Evolutionary conservation across 306 rosid genomes (phyloP).

Genomic region (Citrullus amarus): DNA sequence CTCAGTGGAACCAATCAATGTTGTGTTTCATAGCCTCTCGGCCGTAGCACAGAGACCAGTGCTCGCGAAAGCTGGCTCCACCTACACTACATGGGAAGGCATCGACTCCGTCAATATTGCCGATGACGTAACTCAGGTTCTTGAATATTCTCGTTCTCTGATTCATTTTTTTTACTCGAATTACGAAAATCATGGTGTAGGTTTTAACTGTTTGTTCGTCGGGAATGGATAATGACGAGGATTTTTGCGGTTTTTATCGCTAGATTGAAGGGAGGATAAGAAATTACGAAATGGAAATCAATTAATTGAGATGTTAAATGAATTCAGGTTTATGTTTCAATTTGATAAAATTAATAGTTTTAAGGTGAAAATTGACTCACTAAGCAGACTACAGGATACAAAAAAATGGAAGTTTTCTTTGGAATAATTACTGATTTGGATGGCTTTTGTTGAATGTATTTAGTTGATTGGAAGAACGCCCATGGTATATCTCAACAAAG

Average conservation of each 20-base stretch:
- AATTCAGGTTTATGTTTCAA: neutral
- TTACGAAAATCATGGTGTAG: neutral
- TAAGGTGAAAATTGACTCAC: neutral
- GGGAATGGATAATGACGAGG: neutral
- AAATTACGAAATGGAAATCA: neutral
- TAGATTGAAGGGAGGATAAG: neutral
- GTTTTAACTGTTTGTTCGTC: neutral
- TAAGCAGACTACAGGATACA: neutral
- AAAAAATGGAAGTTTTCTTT: neutral
- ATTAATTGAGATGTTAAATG: neutral
- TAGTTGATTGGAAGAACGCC: conserved; percentile 93
- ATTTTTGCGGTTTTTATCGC: neutral
- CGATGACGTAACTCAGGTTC: conserved; percentile 86
- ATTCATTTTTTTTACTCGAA: neutral
- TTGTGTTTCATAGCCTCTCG: conserved; percentile 8
- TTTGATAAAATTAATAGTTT: neutral
- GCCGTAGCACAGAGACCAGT: conserved; percentile 4
- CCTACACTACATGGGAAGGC: conserved; percentile 33
- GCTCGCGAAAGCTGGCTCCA: conserved; percentile 19
- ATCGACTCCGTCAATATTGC: conserved; percentile 81
- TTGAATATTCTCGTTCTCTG: neutral
- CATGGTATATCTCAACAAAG: conserved; percentile 87
- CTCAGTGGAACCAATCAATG: conserved; percentile 11
- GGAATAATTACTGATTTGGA: neutral
- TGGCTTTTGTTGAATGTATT: conserved; percentile 5